phyloP scores from a whole-genome alignment of 1,284 basidiomycete species.

The Flammula alnicola region DNA sequence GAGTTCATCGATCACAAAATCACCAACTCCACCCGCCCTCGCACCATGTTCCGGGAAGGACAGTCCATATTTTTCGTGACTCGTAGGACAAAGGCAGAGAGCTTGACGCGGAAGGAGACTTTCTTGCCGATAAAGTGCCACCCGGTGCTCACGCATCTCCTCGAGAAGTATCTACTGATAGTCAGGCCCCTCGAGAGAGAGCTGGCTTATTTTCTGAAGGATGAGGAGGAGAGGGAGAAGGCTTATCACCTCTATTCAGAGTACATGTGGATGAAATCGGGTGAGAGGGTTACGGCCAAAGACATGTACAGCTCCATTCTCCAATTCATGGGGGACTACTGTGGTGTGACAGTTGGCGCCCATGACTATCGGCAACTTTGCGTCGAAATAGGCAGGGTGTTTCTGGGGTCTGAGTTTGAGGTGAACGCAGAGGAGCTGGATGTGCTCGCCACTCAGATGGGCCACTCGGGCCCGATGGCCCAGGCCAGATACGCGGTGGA shows the following conservation, averaged over 20 bases:
- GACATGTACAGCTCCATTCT: conserved; percentile 3
- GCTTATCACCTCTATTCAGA: conserved; percentile 13
- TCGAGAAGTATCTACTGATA: conserved; percentile 18
- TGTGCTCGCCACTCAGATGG: conserved; percentile 16
- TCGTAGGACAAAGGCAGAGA: conserved; percentile 17
- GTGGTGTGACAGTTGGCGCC: conserved; percentile 1
- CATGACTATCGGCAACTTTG: conserved; percentile 20
- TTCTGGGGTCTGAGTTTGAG: conserved; percentile 21
- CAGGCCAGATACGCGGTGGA: conserved; percentile 17
- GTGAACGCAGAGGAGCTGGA: conserved; percentile 18
- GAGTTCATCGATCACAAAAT: conserved; percentile 21
- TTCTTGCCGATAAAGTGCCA: conserved; percentile 23
- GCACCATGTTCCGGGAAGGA: conserved; percentile 15
- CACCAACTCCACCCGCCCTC: conserved; percentile 13
- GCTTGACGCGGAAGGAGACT: conserved; percentile 8
- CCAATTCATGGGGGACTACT: conserved; percentile 4
- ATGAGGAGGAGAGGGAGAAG: conserved; percentile 11
- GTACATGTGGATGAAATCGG: conserved; percentile 17
- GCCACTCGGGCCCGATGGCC: conserved; percentile 15
- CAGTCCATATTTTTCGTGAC: conserved; percentile 18
- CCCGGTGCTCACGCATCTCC: conserved; percentile 8
- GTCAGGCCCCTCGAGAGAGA: conserved; percentile 17
- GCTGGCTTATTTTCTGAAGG: conserved; percentile 10
- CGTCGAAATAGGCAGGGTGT: conserved; percentile 20
- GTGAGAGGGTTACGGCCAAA: conserved; percentile 2